Conservation (phyloP, 768 basidiomycete species). For the Hericium rajendrae region DNA sequence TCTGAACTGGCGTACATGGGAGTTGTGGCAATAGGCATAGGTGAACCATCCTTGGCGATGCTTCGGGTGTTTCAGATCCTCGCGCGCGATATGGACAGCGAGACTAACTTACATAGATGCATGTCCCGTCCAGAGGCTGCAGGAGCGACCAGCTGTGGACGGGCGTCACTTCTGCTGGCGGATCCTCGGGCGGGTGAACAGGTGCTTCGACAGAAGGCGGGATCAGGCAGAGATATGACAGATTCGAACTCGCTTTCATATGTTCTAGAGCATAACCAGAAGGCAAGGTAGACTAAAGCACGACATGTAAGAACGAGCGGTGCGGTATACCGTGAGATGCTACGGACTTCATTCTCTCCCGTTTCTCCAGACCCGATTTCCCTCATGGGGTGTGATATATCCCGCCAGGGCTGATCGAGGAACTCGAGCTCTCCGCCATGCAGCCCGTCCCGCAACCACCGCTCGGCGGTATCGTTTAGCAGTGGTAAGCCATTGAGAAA, state of each 20-base stretch:
- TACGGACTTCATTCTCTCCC: slow-evolving; percentile 23
- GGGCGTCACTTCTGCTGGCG: slow-evolving; percentile 53
- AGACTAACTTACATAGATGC: slow-evolving; percentile 66
- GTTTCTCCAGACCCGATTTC: slow-evolving; percentile 46
- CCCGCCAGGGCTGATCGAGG: slow-evolving; percentile 52
- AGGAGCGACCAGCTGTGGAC: slow-evolving; percentile 77
- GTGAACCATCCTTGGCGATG: slow-evolving; percentile 93
- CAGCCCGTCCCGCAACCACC: slow-evolving; percentile 67
- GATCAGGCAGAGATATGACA: slow-evolving; percentile 71
- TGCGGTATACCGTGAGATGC: background rate
- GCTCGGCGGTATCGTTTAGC: slow-evolving; percentile 58
- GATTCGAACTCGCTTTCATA: slow-evolving; percentile 62
- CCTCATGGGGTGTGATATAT: slow-evolving; percentile 34
- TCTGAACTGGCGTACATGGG: slow-evolving; percentile 93
- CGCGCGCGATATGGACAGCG: slow-evolving; percentile 17
- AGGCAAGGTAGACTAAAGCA: background rate
- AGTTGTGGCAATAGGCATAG: slow-evolving; percentile 93
- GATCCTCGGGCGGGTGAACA: slow-evolving; percentile 38
- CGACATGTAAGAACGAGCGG: background rate
- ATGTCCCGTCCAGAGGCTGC: slow-evolving; percentile 67
- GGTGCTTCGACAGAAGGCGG: slow-evolving; percentile 50
- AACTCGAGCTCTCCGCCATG: slow-evolving; percentile 72
- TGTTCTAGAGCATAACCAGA: slow-evolving; percentile 51
- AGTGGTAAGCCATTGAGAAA: slow-evolving; percentile 77
- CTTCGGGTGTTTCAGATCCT: slow-evolving; percentile 27